Evolutionary conservation across 768 basidiomycete genomes (phyloP), one percentile per base, ranked within the genome.

Genomic region (Psilocybe cubensis): DNA sequence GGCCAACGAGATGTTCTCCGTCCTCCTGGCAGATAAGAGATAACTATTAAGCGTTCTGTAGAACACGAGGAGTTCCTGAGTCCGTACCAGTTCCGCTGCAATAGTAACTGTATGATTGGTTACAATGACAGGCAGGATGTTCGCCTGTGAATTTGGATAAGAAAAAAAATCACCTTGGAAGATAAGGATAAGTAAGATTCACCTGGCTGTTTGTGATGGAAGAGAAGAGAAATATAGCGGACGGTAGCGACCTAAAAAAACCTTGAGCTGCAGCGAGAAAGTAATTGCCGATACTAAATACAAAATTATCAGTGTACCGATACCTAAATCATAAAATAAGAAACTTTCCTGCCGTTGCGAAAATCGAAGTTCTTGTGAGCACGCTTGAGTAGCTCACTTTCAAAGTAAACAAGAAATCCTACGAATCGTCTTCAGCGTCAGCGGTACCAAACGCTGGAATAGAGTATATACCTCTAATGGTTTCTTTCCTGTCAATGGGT

Each of bases 51-150:
- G 24, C n/a, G 11, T 23, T 14, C 23, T 43, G 47, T 8, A 25
- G n/a, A 25, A 43, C 20, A 43, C 31, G 28, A 20, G 8, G 33
- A n/a, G 44, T 3, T 40, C 23, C 20, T 21, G 20, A 57, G 40
- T 25, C 85, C 91, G 66, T n/a, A 79, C 79, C 57, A 96, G 79
- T 72, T 96, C 89, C 21, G 89, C 94, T 35, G 94, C 92, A 60
- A 98, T 94, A 12, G 95, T 97, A n/a, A 94, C 93, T 0, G 91
- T 94, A 70, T 94, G 92, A 71, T 94, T 96, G 11, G 96, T 98
- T 38, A 96, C 86, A 61, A 98, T 90, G 3, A 88, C 92, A 0
- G 96, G 96, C 2, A 96, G 76, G 56, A 98, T 96, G 58, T 88
- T 83, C 10, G 92, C 88, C 82, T 82, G 46, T 8, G 56, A 56